Conservation (phyloP, 2,329 filamentous ascomycete genomes). For the Diaporthe longicolla region DNA sequence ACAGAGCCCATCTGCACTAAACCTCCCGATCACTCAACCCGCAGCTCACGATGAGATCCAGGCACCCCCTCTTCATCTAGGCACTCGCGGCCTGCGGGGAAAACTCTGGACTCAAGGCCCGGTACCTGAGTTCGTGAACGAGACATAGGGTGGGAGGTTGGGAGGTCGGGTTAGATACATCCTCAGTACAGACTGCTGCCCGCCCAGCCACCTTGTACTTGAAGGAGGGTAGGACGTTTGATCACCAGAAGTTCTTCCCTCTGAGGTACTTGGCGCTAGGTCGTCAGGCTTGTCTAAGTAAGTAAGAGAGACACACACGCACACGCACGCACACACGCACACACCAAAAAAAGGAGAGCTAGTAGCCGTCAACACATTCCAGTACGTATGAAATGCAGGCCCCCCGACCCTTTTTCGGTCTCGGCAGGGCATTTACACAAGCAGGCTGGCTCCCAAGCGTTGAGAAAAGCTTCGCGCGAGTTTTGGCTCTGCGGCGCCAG, state of each 20-base stretch:
- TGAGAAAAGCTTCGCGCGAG: not conserved
- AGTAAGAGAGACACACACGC: not conserved
- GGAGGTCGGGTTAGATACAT: not conserved
- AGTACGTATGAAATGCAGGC: not conserved
- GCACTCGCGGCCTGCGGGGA: not conserved
- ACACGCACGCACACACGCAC: no score
- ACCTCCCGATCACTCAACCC: slow-evolving; percentile 7
- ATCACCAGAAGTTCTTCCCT: not conserved
- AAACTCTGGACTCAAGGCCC: not conserved
- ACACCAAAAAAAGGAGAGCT: not conserved
- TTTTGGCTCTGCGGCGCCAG: slow-evolving; percentile 8
- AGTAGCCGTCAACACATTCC: not conserved
- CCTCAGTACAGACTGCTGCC: not conserved
- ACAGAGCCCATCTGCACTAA: slow-evolving; percentile 7
- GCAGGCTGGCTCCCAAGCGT: not conserved
- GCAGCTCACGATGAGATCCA: slow-evolving; percentile 9
- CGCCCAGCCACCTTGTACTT: not conserved
- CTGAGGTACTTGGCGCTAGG: not conserved
- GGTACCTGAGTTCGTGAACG: not conserved
- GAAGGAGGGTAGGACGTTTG: not conserved
- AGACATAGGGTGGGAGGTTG: not conserved
- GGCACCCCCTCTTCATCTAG: not conserved
- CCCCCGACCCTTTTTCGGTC: not conserved
- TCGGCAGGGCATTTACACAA: not conserved
- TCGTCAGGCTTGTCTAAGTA: not conserved